Conservation (phyloP, 2,329 filamentous ascomycete species). For the Hypomyces rosellus region DNA sequence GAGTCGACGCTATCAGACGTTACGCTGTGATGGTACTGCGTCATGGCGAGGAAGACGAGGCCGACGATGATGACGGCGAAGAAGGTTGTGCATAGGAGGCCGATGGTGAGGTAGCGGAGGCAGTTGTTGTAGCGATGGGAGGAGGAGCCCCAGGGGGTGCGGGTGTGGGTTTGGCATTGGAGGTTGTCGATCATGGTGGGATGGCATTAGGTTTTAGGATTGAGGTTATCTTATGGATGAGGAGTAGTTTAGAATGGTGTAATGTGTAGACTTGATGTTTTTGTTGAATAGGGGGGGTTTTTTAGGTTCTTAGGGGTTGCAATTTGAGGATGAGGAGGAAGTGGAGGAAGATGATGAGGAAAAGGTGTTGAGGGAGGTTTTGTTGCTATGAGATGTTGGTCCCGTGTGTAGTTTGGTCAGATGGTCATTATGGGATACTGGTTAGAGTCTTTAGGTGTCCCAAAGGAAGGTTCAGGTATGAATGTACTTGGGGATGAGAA, state of each 20-base stretch:
- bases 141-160: conserved; percentile 21
- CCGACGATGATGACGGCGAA: conserved; percentile 17
- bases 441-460: no score
- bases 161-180: conserved; percentile 25
- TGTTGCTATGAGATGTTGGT: no score
- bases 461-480: no score
- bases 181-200: conserved; percentile 17
- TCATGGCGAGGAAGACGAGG: conserved; percentile 14
- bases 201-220: not conserved
- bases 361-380: no score
- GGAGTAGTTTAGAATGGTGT: not conserved
- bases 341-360: no score
- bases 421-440: no score
- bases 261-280: not conserved
- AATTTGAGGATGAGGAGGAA: no score
- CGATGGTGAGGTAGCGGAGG: conserved; percentile 22
- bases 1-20: conserved; percentile 3
- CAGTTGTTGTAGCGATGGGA: conserved; percentile 20
- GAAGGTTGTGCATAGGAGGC: conserved; percentile 17
- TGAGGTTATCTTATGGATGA: no score
- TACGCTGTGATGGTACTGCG: not conserved
- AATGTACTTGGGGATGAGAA: no score
- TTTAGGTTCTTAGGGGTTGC: no score
- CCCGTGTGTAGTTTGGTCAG: no score
- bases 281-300: no score